Evolutionary conservation across 2,329 filamentous ascomycete genomes (phyloP).

Genomic region (Fusarium robinianum): DNA sequence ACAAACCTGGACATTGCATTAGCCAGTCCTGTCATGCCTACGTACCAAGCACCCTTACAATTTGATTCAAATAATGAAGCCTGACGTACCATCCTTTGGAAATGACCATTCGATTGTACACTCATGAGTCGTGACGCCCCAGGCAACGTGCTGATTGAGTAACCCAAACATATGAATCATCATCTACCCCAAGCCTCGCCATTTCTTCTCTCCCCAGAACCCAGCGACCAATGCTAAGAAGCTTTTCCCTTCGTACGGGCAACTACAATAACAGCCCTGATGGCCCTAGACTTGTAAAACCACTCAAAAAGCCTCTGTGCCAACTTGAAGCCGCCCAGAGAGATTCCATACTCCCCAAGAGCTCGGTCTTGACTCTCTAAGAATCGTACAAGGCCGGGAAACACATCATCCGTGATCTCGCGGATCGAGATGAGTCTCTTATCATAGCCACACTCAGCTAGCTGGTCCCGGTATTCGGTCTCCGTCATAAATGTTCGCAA

Average conservation of each 20-base stretch:
- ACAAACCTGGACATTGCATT: no score
- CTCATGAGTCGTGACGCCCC: no score
- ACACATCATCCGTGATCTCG: conserved; percentile 59
- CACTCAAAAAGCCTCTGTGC: conserved; percentile 46
- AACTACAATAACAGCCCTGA: conserved; percentile 45
- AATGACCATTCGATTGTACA: no score
- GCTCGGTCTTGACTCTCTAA: conserved; percentile 44
- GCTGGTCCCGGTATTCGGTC: conserved; percentile 49
- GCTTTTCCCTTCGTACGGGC: conserved; percentile 34
- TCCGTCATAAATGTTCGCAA: conserved; percentile 53
- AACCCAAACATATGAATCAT: no score
- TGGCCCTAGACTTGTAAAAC: conserved; percentile 42
- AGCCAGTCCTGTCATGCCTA: no score
- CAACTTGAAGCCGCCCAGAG: conserved; percentile 44
- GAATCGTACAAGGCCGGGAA: conserved; percentile 52
- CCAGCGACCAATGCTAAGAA: no score
- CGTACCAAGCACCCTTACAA: no score
- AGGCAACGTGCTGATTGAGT: no score
- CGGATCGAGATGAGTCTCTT: conserved; percentile 46
- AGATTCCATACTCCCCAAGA: conserved; percentile 43
- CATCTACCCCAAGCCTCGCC: no score
- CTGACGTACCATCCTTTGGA: no score
- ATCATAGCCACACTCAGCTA: conserved; percentile 55
- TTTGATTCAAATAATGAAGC: no score
- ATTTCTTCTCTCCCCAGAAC: no score